Base-by-base conservation (phyloP, 352 stramenopile species). In the Globisporangium camurandrum region DNA sequence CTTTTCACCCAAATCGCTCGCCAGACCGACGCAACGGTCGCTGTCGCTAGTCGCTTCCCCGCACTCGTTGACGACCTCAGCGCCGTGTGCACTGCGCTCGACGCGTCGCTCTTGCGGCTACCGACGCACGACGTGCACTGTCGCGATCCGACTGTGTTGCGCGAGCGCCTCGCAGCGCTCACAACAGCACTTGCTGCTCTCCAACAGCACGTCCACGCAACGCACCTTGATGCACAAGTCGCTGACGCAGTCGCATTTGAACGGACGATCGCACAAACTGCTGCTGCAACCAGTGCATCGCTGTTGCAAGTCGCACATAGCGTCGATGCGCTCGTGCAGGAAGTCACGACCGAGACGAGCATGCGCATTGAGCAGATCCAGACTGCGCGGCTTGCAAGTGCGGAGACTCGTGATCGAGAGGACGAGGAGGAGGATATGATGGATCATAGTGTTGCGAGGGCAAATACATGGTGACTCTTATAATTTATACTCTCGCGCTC, bases 311-410 rank as follows among this genome's bases (percentile, higher is more conserved):
- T 71, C 7, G 62, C 61, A 3, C 50, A 73, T 26, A 46, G 74
- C 6, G 51, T 71, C 10, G 59, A 73, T 20, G 54, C 71, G 28
- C 41, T 81, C 17, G 49, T 67, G 20, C 49, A 50, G 3, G 67
- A 81, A 51, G 44, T 77, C 14, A 61, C 68, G 51, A 60, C 61
- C 0, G 64, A 75, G 30, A 67, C 69, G 1, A 81, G 69, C 27
- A 51, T 75, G 9, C 51, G 49, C 22, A 67, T 72, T 34, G 64
- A 77, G 40, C 56, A 51, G 16, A 73, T 81, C 33, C 69, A 81
- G 54, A 49, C 69, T 17, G 36, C 60, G 39, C 57, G 61, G 11
- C 9, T 66, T 3, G 34, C 23, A 10, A 28, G 11, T 9, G 23
- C 46, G 10, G 17, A 1, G 38, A 30, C 19, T 60, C 38, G 46